These are phyloP conservation scores for Flaveria ramosissima DNA, from an alignment of 129 eudicot species.

Conservation along the genomic window DNA sequence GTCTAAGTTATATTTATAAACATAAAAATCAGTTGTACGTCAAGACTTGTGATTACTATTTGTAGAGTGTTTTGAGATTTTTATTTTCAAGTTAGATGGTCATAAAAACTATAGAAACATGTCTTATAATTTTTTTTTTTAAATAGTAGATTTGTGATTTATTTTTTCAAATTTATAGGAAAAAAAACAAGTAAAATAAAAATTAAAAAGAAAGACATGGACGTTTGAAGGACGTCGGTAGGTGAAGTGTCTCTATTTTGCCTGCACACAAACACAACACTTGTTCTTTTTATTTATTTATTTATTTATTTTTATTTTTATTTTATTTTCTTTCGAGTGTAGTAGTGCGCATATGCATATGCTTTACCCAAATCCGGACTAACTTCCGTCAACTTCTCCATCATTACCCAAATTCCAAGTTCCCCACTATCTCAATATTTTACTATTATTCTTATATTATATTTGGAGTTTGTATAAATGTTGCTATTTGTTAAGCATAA, in stretches of 20 bases:
- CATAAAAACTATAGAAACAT: background rate
- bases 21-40: background rate
- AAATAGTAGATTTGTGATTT: background rate
- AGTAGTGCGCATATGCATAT: conserved; percentile 21
- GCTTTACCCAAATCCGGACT: background rate
- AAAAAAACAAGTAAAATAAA: background rate
- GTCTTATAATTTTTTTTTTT: background rate
- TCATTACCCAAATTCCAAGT: conserved; percentile 25
- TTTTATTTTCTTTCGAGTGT: too few relatives aligned
- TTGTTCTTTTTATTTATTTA: background rate
- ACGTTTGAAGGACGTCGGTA: conserved; percentile 23
- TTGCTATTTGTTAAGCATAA: too few relatives aligned
- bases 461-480: too few relatives aligned
- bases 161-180: background rate
- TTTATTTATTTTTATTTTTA: background rate
- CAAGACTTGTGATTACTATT: background rate
- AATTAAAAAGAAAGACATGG: conserved; percentile 13
- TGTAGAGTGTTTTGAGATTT: background rate
- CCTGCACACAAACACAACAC: conserved; percentile 20
- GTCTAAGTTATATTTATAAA: background rate
- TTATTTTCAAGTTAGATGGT: too few relatives aligned
- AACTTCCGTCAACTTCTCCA: conserved; percentile 30
- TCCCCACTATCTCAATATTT: conserved; percentile 24
- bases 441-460: too few relatives aligned
- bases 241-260: conserved; percentile 41